phyloP scores from a whole-genome alignment of 1,284 basidiomycete genomes.

The Cutaneotrichosporon spelunceum region DNA sequence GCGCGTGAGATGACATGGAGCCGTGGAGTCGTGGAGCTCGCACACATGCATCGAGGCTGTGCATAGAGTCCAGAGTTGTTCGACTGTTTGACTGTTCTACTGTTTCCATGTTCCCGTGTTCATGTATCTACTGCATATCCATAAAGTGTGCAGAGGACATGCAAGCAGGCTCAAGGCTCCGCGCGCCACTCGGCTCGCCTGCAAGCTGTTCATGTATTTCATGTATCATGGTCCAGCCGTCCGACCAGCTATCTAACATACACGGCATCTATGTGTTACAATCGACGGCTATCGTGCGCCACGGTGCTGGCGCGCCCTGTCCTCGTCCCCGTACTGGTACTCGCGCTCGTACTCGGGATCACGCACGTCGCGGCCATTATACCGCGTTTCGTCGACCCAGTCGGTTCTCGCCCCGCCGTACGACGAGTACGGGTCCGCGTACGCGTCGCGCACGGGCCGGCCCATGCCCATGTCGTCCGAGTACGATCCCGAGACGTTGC shows the following conservation, averaged over 20 bases:
- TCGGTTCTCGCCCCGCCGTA: not conserved
- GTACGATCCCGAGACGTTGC: constrained; percentile 8
- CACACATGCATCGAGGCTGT: not conserved
- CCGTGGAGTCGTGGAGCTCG: too few species aligned
- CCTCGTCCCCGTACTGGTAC: not conserved
- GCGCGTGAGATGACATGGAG: too few species aligned
- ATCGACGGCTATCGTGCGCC: not conserved
- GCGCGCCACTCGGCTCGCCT: too few species aligned
- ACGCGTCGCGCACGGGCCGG: not conserved
- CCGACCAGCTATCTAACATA: too few species aligned
- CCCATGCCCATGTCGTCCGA: not conserved
- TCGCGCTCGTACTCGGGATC: not conserved
- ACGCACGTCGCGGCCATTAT: not conserved
- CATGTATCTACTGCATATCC: constrained; percentile 1
- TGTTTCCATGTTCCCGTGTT: not conserved
- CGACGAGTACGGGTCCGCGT: constrained; percentile 5
- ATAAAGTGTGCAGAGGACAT: too few species aligned
- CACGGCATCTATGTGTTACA: too few species aligned
- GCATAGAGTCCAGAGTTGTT: not conserved
- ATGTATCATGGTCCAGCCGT: too few species aligned
- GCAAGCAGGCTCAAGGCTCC: too few species aligned
- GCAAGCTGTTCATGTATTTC: too few species aligned
- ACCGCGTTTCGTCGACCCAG: constrained; percentile 5
- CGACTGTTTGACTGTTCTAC: not conserved
- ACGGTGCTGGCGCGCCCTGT: not conserved